These are phyloP conservation scores for Yamadazyma jaroonii DNA, from an alignment of 1,139 yeast species.

Conservation along the genomic window DNA sequence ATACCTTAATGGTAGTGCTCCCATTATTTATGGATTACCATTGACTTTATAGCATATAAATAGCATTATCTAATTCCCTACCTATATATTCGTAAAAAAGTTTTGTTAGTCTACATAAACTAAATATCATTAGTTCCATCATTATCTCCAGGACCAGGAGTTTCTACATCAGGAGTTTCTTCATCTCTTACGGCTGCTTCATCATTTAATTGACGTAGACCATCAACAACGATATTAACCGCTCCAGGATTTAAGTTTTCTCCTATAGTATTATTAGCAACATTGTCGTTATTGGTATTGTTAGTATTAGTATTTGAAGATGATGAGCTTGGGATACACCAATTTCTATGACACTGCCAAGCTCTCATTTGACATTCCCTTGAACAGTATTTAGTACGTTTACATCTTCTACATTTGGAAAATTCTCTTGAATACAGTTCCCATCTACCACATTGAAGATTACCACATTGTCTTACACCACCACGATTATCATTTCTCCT, in stretches of 20 bases:
- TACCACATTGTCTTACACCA: constrained; percentile 94
- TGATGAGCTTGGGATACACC: constrained; percentile 69
- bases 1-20: constrained; percentile 33
- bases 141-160: no score
- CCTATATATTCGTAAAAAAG: background rate
- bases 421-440: constrained; percentile 86
- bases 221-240: background rate
- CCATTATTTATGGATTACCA: constrained; percentile 30
- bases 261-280: background rate
- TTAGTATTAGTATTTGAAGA: constrained; percentile 1
- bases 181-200: background rate
- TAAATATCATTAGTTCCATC: no score
- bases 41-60: constrained; percentile 10
- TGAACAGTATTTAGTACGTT: constrained; percentile 91
- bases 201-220: background rate
- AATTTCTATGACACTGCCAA: constrained; percentile 90
- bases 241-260: background rate
- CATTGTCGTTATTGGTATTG: constrained; percentile 1
- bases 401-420: constrained; percentile 92
- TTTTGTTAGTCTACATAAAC: no score
- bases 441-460: constrained; percentile 94
- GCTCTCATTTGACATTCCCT: constrained; percentile 88
- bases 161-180: no score
- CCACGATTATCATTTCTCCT: constrained; percentile 83
- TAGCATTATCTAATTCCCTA: no score